Conservation (phyloP, 805 yeast species). For the Clavispora carvajalis region DNA sequence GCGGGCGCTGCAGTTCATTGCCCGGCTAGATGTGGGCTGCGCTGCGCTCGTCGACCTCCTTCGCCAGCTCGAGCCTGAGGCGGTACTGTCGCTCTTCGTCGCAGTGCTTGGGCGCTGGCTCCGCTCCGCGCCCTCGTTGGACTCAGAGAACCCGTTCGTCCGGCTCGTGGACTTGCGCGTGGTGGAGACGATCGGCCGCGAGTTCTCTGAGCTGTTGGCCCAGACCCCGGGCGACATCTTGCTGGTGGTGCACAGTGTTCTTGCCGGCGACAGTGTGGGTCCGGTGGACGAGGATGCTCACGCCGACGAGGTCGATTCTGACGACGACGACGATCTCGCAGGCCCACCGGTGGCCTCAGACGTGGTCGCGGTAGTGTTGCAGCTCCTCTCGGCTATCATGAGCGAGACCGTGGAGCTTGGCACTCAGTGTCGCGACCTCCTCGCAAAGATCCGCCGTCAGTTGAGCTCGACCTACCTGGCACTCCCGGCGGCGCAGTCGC, state of each 20-base stretch:
- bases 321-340: conserved; percentile 10
- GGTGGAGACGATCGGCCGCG: conserved; percentile 55
- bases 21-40: conserved; percentile 23
- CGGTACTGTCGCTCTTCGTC: conserved; percentile 45
- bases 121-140: conserved; percentile 15
- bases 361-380: conserved; percentile 27
- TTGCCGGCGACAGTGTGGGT: conserved; percentile 23
- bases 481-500: conserved; percentile 13
- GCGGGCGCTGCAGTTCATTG: conserved; percentile 25
- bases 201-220: conserved; percentile 52
- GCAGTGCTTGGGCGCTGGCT: conserved; percentile 60
- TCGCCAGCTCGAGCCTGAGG: conserved; percentile 43
- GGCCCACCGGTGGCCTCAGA: conserved; percentile 14
- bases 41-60: conserved; percentile 37
- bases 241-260: conserved; percentile 27
- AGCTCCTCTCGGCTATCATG: conserved; percentile 32
- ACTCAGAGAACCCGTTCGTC: conserved; percentile 45
- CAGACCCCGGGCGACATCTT: conserved; percentile 55
- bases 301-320: conserved; percentile 11
- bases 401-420: conserved; percentile 27
- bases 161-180: conserved; percentile 57
- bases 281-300: conserved; percentile 4
- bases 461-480: conserved; percentile 10
- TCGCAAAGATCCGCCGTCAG: conserved; percentile 23
- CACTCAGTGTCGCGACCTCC: conserved; percentile 21